Evolutionary conservation across 1,284 basidiomycete genomes (phyloP), one percentile per base, ranked within the genome.

Genomic region (Ceratobasidium sp.): DNA sequence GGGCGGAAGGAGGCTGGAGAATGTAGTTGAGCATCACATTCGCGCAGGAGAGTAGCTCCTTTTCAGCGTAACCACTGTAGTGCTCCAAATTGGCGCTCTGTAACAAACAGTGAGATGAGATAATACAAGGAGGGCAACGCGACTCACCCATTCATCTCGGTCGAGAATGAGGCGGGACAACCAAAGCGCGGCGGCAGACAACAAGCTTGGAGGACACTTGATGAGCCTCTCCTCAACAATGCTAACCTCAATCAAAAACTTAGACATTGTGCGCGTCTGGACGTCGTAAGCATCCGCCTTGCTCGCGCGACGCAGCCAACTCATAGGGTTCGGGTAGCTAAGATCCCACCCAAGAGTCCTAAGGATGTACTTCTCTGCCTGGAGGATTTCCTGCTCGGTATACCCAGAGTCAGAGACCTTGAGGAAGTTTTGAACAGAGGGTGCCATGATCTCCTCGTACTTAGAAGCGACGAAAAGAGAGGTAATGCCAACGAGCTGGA

Each of bases 401-500:
- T 96, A 98, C 1, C 93, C 91, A 1, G 90, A 91, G 76, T 98
- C 96, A 21, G 95, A 91, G 82, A 94, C 94, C 82, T 91, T 88
- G 57, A 97, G 84, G 81, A 98, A 96, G 84, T 98, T 94, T 32
- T 84, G 82, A 44, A 97, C 91, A 0, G 93, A 93, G 0, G 97
- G 97, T 38, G 95, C 91, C 73, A 98, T 88, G 75, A 98, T 94
- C 82, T 99, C 97, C 81, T 99, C 97, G 76, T 96, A 95, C 83
- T 99, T 99, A 58, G 94, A 89, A 0, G 97, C 91, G 76, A 99
- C 86, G 82, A 98, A 97, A 81, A 99, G 88, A 78, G 94, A 94
- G 5, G 96, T 95, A 75, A 98, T 87, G 73, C 98, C 97, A 67
- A 98, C 96, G n/a, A 98, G 89, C 82, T 98, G 97, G 52, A 98